These are phyloP conservation scores for Aspergillus nanangensis DNA, from an alignment of 495 filamentous ascomycete genomes.

Conservation along the genomic window DNA sequence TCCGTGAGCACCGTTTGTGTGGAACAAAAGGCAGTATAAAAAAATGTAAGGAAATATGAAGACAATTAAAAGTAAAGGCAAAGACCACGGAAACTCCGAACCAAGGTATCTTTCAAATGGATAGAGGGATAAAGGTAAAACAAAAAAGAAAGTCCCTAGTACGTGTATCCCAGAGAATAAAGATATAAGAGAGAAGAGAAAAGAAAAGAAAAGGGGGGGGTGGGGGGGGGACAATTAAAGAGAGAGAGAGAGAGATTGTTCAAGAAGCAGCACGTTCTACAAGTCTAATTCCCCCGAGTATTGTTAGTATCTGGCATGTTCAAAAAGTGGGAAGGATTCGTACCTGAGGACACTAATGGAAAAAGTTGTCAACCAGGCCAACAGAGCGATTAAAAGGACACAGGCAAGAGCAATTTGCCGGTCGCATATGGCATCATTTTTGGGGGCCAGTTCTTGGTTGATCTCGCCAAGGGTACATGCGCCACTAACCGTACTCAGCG, in stretches of 20 bases:
- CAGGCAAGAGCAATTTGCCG: conserved; percentile 74
- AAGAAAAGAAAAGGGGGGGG: background rate
- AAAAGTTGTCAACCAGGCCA: conserved; percentile 90
- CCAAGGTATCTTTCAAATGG: background rate
- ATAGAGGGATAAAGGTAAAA: background rate
- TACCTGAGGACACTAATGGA: conserved; percentile 81
- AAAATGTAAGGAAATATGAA: background rate
- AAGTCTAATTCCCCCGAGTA: conserved; percentile 38
- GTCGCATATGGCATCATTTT: conserved; percentile 52
- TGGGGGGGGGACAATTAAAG: background rate
- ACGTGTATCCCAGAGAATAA: too few species aligned
- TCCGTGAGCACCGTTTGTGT: too few species aligned
- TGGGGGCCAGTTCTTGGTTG: conserved; percentile 32
- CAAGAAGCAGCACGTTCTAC: conserved; percentile 62
- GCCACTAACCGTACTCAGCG: conserved; percentile 67
- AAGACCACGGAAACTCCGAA: background rate
- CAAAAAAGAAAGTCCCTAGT: conserved; percentile 1
- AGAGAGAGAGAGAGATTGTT: conserved; percentile 3
- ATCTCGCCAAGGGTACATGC: conserved; percentile 46
- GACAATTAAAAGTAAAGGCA: background rate
- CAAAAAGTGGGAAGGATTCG: conserved; percentile 9
- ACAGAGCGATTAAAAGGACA: conserved; percentile 75
- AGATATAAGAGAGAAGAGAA: background rate
- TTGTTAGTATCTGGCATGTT: conserved; percentile 2
- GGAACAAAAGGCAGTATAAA: background rate